Evolutionary conservation across 768 basidiomycete genomes (phyloP).

Genomic region (Panaeolus papilionaceus): DNA sequence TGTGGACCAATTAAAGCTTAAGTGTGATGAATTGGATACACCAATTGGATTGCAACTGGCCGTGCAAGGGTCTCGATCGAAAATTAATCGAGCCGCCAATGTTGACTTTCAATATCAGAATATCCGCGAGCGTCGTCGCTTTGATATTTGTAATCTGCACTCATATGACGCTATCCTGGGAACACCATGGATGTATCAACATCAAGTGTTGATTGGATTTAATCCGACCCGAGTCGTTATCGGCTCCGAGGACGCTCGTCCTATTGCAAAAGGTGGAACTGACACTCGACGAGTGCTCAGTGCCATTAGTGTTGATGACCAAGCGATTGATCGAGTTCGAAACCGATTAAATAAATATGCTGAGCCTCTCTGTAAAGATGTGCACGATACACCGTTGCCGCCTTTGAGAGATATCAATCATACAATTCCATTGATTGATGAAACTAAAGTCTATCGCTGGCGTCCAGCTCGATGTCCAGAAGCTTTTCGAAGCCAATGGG

Average conservation of each 20-base stretch:
- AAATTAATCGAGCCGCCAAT: slow-evolving; percentile 34
- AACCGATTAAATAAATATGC: slow-evolving; percentile 40
- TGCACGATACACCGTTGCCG: slow-evolving; percentile 39
- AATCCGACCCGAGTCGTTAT: slow-evolving; percentile 33
- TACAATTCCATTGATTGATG: slow-evolving; percentile 45
- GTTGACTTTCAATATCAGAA: slow-evolving; percentile 39
- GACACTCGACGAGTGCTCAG: not conserved
- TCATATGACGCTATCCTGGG: slow-evolving; percentile 49
- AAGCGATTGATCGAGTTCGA: slow-evolving; percentile 23
- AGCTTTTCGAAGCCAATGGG: slow-evolving; percentile 36
- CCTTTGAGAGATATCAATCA: slow-evolving; percentile 49
- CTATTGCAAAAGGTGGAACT: slow-evolving; percentile 10
- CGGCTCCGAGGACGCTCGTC: slow-evolving; percentile 26
- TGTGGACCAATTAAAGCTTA: slow-evolving; percentile 42
- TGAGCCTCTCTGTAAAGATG: slow-evolving; percentile 33
- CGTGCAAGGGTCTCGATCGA: slow-evolving; percentile 45
- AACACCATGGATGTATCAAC: slow-evolving; percentile 44
- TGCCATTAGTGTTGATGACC: slow-evolving; percentile 19
- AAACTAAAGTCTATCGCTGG: slow-evolving; percentile 38
- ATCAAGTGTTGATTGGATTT: slow-evolving; percentile 33
- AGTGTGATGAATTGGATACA: slow-evolving; percentile 29
- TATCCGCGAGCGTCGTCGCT: slow-evolving; percentile 32
- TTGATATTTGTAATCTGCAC: slow-evolving; percentile 45
- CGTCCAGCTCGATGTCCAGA: slow-evolving; percentile 44
- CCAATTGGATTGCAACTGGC: slow-evolving; percentile 46